phyloP scores from a whole-genome alignment of 768 basidiomycete genomes.

The Calocybe gangraenosa region DNA sequence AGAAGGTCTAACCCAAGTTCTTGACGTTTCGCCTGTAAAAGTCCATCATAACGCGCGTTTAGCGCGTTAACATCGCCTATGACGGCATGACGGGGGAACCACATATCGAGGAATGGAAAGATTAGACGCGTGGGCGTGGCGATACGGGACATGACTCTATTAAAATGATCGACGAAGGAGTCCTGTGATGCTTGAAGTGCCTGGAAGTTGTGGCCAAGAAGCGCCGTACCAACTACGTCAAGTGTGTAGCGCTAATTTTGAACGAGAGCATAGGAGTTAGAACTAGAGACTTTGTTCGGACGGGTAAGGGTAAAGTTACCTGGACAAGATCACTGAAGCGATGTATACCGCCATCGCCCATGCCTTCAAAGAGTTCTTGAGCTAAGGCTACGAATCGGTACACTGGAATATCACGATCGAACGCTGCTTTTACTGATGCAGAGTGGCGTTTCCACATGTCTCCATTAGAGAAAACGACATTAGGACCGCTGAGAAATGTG shows the following conservation, averaged over 20 bases:
- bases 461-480: slow-evolving; percentile 35
- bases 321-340: slow-evolving; percentile 24
- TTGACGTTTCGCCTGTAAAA: slow-evolving; percentile 25
- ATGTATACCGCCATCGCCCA: slow-evolving; percentile 25
- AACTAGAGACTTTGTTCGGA: neutral
- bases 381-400: slow-evolving; percentile 27
- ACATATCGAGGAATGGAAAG: slow-evolving; percentile 26
- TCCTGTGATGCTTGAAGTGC: slow-evolving; percentile 26
- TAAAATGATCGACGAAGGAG: slow-evolving; percentile 32
- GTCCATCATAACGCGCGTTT: slow-evolving; percentile 20
- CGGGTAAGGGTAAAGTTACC: slow-evolving; percentile 9
- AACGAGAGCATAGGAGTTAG: neutral
- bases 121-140: slow-evolving; percentile 29
- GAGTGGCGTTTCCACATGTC: slow-evolving; percentile 34
- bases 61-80: slow-evolving; percentile 27
- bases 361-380: slow-evolving; percentile 25
- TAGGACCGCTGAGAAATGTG: slow-evolving; percentile 29
- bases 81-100: slow-evolving; percentile 24
- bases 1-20: slow-evolving; percentile 30
- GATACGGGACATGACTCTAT: slow-evolving; percentile 30
- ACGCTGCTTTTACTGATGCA: slow-evolving; percentile 28
- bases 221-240: slow-evolving; percentile 32
- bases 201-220: slow-evolving; percentile 33
- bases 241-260: slow-evolving; percentile 28
- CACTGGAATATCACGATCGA: slow-evolving; percentile 29